These are phyloP conservation scores for Fusarium sp. DNA, from an alignment of 2,329 filamentous ascomycete species.

Conservation along the genomic window DNA sequence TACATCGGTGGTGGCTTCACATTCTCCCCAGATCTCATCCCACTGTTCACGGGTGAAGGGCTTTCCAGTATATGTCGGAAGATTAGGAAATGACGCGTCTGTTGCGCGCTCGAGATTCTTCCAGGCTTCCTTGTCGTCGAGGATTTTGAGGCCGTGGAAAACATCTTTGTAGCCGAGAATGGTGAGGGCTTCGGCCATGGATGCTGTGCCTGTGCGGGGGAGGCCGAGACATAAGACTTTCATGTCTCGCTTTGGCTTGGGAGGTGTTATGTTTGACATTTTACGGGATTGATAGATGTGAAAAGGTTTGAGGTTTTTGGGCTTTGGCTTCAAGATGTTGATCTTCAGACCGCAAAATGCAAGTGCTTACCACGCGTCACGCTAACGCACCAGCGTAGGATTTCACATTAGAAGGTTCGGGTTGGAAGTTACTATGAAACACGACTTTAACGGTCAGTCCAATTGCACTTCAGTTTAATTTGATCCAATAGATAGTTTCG, in stretches of 20 bases:
- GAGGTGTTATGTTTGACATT: not conserved
- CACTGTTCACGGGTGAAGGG: slow-evolving; percentile 42
- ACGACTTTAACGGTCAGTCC: rapidly evolving
- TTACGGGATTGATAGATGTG: not conserved
- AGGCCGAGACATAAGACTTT: slow-evolving; percentile 45
- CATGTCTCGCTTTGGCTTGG: slow-evolving; percentile 34
- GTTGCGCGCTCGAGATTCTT: slow-evolving; percentile 38
- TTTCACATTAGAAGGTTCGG: not conserved
- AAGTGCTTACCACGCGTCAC: not conserved
- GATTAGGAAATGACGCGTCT: slow-evolving; percentile 42
- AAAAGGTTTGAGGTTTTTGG: not conserved
- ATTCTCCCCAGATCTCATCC: slow-evolving; percentile 45
- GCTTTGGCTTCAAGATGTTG: not conserved
- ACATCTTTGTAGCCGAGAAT: slow-evolving; percentile 46
- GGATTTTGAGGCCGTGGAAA: slow-evolving; percentile 42
- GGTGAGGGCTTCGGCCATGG: slow-evolving; percentile 45
- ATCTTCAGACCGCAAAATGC: not conserved
- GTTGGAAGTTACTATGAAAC: not conserved
- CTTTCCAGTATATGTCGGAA: slow-evolving; percentile 41
- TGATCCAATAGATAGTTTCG: rapidly evolving
- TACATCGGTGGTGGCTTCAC: slow-evolving; percentile 44
- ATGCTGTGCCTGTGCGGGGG: slow-evolving; percentile 45
- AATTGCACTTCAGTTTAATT: not conserved
- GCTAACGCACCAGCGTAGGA: not conserved
- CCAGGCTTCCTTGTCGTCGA: slow-evolving; percentile 39